Evolutionary conservation across 2,329 filamentous ascomycete species (phyloP).

Genomic region (Keithomyces neogunnii): DNA sequence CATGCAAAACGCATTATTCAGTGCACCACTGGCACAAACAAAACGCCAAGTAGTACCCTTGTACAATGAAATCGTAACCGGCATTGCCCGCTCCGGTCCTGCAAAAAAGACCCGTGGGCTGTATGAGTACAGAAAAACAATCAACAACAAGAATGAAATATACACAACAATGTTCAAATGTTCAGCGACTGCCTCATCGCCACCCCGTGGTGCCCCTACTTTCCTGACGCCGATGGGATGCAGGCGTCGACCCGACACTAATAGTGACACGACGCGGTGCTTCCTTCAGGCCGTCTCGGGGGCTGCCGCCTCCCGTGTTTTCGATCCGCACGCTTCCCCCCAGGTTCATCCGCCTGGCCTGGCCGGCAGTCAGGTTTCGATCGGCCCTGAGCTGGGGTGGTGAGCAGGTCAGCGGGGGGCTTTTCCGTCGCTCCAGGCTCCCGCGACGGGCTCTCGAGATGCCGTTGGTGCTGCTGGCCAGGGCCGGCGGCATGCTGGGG

Average conservation of each 20-base stretch:
- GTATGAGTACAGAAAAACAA: neutral
- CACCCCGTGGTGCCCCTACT: constrained; percentile 18
- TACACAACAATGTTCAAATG: neutral
- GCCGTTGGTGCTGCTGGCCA: constrained; percentile 44
- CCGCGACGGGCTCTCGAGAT: constrained; percentile 45
- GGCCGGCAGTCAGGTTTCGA: constrained; percentile 40
- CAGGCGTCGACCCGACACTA: constrained; percentile 18
- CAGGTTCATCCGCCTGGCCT: constrained; percentile 50
- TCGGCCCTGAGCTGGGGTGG: constrained; percentile 34
- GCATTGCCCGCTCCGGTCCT: neutral
- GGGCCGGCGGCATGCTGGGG: constrained; percentile 30
- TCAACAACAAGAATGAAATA: neutral
- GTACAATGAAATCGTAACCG: neutral
- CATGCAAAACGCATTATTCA: neutral
- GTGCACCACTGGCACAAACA: neutral
- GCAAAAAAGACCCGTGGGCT: neutral
- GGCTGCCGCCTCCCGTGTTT: constrained; percentile 13
- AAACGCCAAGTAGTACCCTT: neutral
- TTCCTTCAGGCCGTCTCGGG: constrained; percentile 15
- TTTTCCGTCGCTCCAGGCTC: constrained; percentile 41
- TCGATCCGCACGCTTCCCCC: constrained; percentile 31
- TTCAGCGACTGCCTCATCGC: constrained; percentile 17
- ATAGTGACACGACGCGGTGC: constrained; percentile 29
- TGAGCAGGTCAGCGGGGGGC: constrained; percentile 45
- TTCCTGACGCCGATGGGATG: constrained; percentile 21